These are phyloP conservation scores for Lactarius evosmus DNA, from an alignment of 768 basidiomycete species.

Conservation along the genomic window DNA sequence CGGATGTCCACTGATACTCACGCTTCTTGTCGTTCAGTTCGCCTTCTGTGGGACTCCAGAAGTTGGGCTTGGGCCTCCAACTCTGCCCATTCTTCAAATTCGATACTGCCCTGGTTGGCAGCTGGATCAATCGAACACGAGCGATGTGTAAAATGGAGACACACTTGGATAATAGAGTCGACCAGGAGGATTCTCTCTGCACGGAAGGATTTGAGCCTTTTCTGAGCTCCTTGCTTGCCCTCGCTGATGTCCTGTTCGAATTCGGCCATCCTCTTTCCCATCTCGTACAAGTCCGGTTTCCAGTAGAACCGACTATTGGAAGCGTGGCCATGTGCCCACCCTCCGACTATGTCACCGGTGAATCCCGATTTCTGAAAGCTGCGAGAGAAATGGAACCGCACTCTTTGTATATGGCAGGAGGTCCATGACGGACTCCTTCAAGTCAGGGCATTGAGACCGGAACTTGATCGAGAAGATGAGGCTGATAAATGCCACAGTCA, in stretches of 20 bases:
- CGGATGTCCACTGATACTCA: background rate
- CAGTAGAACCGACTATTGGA: slow-evolving; percentile 24
- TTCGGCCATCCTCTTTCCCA: slow-evolving; percentile 8
- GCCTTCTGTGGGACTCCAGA: background rate
- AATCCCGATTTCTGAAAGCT: background rate
- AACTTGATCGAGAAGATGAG: slow-evolving; percentile 18
- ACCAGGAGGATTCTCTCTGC: slow-evolving; percentile 17
- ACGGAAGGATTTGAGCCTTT: slow-evolving; percentile 19
- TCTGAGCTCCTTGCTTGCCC: slow-evolving; percentile 17
- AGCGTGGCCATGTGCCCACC: slow-evolving; percentile 20
- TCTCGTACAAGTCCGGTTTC: slow-evolving; percentile 21
- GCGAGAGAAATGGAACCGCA: background rate
- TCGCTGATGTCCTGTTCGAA: slow-evolving; percentile 12
- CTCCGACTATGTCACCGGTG: slow-evolving; percentile 19
- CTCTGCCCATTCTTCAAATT: slow-evolving; percentile 19
- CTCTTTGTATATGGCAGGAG: slow-evolving; percentile 25
- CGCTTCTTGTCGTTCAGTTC: slow-evolving; percentile 9
- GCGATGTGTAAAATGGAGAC: background rate
- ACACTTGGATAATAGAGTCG: slow-evolving; percentile 16
- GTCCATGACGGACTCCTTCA: slow-evolving; percentile 23
- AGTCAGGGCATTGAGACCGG: slow-evolving; percentile 17
- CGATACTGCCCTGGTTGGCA: slow-evolving; percentile 13
- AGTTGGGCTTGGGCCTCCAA: slow-evolving; percentile 3
- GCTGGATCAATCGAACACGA: background rate
- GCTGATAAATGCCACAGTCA: slow-evolving; percentile 3